These are phyloP conservation scores for Debaryomyces sp. DNA, from an alignment of 1,139 yeast species.

Conservation along the genomic window DNA sequence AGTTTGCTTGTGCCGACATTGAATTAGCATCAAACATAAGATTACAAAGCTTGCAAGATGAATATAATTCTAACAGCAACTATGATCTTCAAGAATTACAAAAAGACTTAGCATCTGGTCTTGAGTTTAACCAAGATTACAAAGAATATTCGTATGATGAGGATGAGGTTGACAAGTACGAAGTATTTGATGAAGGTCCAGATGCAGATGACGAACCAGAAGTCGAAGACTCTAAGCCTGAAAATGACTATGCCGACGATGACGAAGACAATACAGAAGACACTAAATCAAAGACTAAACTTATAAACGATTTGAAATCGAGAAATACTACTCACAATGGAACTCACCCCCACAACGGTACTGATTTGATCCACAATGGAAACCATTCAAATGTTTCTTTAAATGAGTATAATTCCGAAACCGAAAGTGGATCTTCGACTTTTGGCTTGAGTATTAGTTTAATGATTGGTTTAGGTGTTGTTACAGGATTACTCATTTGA, in stretches of 20 bases:
- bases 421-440: constrained; percentile 20
- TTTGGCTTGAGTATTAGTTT: constrained; percentile 12
- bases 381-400: constrained; percentile 12
- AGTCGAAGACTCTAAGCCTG: constrained; percentile 9
- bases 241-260: background rate
- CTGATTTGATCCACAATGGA: constrained; percentile 1
- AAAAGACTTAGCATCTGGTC: constrained; percentile 21
- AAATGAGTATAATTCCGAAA: constrained; percentile 11
- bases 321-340: constrained; percentile 1
- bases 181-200: constrained; percentile 8
- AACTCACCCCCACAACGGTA: constrained; percentile 1
- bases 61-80: constrained; percentile 21
- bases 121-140: constrained; percentile 18
- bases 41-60: constrained; percentile 28
- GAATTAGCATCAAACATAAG: constrained; percentile 31
- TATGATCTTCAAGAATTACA: constrained; percentile 23
- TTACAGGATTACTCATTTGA: constrained; percentile 26
- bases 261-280: background rate
- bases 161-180: constrained; percentile 20
- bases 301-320: background rate
- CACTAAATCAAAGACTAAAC: background rate
- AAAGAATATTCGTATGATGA: constrained; percentile 17
- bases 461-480: constrained; percentile 23
- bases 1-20: constrained; percentile 63
- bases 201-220: constrained; percentile 12